Evolutionary conservation across 2,329 filamentous ascomycete genomes (phyloP), one percentile per base, ranked within the genome.

Genomic region (Colletotrichum sp.): DNA sequence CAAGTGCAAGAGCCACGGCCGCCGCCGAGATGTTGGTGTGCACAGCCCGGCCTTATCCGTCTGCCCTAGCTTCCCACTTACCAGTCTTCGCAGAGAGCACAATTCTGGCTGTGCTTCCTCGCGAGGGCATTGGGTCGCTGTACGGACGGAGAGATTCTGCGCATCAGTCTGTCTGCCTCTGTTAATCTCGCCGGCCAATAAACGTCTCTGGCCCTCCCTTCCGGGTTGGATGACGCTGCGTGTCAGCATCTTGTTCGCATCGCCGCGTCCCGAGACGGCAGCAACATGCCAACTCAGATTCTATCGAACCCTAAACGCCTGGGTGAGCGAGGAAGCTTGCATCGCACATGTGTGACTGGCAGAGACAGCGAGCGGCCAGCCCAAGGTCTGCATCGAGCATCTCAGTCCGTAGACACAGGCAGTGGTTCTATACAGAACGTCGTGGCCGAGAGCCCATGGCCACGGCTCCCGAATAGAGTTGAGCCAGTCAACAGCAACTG

Each of bases 1-100:
- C 38, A 59, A 18, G 56, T 69, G 34, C 58, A n/a, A 43, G 32
- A 55, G 70, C 55, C 55, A 61, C 58, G 55, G 64, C 34, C 66
- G 58, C 43, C 58, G 24, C 43, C 43, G 21, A 71, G 30, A 58
- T 63, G 66, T 58, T 69, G 67, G 69, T 73, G 73, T 75, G 62
- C 73, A 75, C 73, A 68, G 73, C 69, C 73, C 69, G 73, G 69
- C 69, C 38, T 73, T 73, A 58, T 75, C 73, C 69, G 69, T 68
- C 55, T 69, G 58, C 56, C 67, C 38, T 65, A 61, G 36, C 24
- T 64, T 30, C 36, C 34, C 13, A 64, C 14, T 55, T 69, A 21
- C 48, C 28, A 48, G 56, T 52, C 34, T 65, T 56, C 59, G 56
- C 71, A 69, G 32, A 12, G 30, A 36, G 30, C 18, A 21, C 59